These are phyloP conservation scores for Clarireedia sp. DNA, from an alignment of 2,329 filamentous ascomycete species.

Conservation along the genomic window DNA sequence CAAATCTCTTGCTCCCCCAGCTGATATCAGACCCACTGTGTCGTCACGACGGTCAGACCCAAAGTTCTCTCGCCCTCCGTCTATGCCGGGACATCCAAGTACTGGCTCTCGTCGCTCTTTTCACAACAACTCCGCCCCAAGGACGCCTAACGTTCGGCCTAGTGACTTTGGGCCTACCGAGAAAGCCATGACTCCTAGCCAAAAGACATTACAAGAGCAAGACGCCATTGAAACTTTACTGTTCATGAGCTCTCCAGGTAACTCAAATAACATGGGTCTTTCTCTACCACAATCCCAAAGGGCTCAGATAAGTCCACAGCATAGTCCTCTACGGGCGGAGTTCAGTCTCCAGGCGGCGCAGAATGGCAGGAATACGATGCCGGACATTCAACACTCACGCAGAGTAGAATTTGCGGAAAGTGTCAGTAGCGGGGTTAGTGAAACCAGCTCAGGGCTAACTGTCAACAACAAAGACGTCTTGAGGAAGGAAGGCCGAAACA, in stretches of 20 bases:
- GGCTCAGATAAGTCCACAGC: slow-evolving; percentile 23
- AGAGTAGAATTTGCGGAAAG: slow-evolving; percentile 21
- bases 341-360: slow-evolving; percentile 18
- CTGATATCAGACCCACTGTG: slow-evolving; percentile 30
- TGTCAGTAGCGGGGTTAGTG: slow-evolving; percentile 5
- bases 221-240: slow-evolving; percentile 74
- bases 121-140: slow-evolving; percentile 18
- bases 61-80: slow-evolving; percentile 26
- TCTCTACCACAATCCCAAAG: slow-evolving; percentile 37
- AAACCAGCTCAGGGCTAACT: neutral
- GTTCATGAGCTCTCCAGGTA: slow-evolving; percentile 74
- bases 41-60: slow-evolving; percentile 25
- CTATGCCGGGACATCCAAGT: slow-evolving; percentile 16
- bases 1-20: slow-evolving; percentile 32
- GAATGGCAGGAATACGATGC: slow-evolving; percentile 21
- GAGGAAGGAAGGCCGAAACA: slow-evolving; percentile 17
- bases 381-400: slow-evolving; percentile 12
- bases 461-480: neutral
- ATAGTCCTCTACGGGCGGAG: slow-evolving; percentile 28
- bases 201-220: slow-evolving; percentile 64
- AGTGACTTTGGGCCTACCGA: slow-evolving; percentile 6
- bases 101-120: slow-evolving; percentile 1
- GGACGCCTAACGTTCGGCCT: slow-evolving; percentile 16
- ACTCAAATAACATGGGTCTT: slow-evolving; percentile 56
- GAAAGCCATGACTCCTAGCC: slow-evolving; percentile 47